phyloP scores from a whole-genome alignment of 75 land plant genomes.

The Azolla pinnata region DNA sequence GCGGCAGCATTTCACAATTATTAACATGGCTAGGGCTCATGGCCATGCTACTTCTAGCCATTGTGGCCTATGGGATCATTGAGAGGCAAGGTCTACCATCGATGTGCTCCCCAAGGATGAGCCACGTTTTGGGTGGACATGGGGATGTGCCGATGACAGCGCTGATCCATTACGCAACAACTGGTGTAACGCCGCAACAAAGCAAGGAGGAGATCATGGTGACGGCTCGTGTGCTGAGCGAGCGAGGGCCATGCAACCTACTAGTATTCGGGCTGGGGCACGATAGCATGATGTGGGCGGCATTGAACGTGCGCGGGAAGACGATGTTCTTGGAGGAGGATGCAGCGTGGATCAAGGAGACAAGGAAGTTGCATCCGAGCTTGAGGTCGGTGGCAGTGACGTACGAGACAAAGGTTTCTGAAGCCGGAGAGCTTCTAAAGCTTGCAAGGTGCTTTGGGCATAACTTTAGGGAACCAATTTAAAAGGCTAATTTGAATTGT shows the following conservation, averaged over 20 bases:
- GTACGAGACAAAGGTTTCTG: constrained; percentile 35
- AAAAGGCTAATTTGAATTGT: too few relatives aligned
- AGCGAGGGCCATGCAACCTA: constrained; percentile 53
- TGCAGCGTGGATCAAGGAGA: constrained; percentile 38
- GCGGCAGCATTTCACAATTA: too few relatives aligned
- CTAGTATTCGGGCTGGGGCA: constrained; percentile 81
- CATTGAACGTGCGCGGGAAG: constrained; percentile 49
- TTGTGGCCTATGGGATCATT: too few relatives aligned
- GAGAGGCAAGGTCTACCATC: too few relatives aligned
- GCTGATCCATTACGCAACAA: constrained; percentile 70
- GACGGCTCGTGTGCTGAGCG: constrained; percentile 37
- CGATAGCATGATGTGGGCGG: constrained; percentile 65
- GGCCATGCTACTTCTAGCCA: too few relatives aligned
- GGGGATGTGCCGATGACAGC: constrained; percentile 9
- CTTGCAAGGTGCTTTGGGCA: too few relatives aligned
- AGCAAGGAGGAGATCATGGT: constrained; percentile 42
- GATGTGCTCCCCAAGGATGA: too few relatives aligned
- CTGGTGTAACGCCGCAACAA: constrained; percentile 53
- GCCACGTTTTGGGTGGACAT: too few relatives aligned
- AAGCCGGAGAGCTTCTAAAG: constrained; percentile 43
- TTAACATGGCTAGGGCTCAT: too few relatives aligned
- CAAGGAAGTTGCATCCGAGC: constrained; percentile 22
- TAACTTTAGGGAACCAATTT: too few relatives aligned
- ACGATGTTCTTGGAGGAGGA: constrained; percentile 80
- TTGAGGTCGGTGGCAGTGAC: constrained; percentile 24